A percentile compares a stretch with the other conserved stretches of the same genome.
phyloP scores from a whole-genome alignment of 148 eudicot species.

The Chenopodium suecicum region DNA sequence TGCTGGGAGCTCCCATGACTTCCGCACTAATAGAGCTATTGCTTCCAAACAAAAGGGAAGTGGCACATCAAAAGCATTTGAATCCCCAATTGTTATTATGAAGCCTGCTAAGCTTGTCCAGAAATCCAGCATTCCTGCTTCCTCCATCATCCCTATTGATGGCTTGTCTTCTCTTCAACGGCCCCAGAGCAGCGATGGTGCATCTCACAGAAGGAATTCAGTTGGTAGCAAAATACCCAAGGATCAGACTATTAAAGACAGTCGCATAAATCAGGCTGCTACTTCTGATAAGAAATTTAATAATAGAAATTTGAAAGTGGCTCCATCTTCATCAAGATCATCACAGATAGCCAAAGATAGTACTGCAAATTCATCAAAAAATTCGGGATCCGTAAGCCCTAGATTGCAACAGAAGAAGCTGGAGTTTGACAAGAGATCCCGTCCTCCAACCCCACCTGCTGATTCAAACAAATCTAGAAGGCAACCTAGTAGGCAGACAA shows the following conservation, averaged over 20 bases:
- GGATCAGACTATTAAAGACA: constrained; percentile 38
- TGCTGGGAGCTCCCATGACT: constrained; percentile 40
- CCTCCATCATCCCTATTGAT: constrained; percentile 54
- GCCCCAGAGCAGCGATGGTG: constrained; percentile 33
- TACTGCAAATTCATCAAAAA: constrained; percentile 35
- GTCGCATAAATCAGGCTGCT: constrained; percentile 35
- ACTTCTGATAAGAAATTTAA: constrained; percentile 42
- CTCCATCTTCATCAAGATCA: constrained; percentile 40
- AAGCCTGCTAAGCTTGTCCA: constrained; percentile 80
- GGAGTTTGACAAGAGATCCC: constrained; percentile 65
- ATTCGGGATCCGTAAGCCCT: constrained; percentile 67
- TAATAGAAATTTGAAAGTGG: constrained; percentile 34
- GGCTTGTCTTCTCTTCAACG: constrained; percentile 44
- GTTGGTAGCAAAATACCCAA: constrained; percentile 32
- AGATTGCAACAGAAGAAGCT: constrained; percentile 70
- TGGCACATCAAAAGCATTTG: constrained; percentile 35
- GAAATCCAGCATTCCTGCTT: constrained; percentile 50
- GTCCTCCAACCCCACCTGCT: constrained; percentile 73
- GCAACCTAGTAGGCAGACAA: constrained; percentile 46
- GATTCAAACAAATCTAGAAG: constrained; percentile 59
- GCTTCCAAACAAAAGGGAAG: constrained; percentile 33
- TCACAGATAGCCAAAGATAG: constrained; percentile 46
- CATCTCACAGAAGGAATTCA: constrained; percentile 32
- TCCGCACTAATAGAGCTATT: constrained; percentile 22
- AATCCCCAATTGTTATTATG: constrained; percentile 83